Percentiles rank a stretch among this genome's conserved stretches.
Evolutionary conservation across 192 early-diverging fungal species (phyloP).

Genomic region (Coemansia sp.): DNA sequence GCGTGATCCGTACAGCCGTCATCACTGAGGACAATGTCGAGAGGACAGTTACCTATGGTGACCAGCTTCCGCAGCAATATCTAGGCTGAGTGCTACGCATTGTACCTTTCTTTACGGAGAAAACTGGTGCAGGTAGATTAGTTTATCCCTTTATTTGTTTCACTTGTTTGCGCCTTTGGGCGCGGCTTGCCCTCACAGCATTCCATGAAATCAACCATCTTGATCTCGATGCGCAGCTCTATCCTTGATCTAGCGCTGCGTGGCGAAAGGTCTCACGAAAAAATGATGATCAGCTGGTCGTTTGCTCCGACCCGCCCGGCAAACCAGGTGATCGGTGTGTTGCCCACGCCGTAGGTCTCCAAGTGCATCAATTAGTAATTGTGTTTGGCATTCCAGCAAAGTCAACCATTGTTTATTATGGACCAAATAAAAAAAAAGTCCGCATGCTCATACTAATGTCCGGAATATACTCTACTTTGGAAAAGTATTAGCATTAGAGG

Average conservation of each 20-base stretch:
- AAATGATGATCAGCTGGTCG: neutral
- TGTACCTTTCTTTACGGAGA: neutral
- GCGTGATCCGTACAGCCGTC: conserved; percentile 89
- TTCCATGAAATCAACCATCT: neutral
- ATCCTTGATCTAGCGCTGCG: neutral
- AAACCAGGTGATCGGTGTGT: neutral
- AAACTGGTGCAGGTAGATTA: neutral
- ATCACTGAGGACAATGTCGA: conserved; percentile 91
- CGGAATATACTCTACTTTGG: neutral
- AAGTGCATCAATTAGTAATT: neutral
- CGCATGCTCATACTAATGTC: neutral
- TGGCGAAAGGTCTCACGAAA: neutral
- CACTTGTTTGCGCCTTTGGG: neutral
- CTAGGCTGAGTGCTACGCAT: conserved; percentile 13
- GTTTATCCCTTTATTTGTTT: neutral
- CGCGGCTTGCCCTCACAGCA: neutral
- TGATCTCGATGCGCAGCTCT: neutral
- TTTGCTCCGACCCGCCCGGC: neutral
- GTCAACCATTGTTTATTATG: neutral
- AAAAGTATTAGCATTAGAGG: too few relatives aligned
- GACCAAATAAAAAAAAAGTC: neutral
- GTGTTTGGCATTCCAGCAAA: neutral
- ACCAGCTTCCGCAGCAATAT: conserved; percentile 62
- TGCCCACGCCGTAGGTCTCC: neutral
- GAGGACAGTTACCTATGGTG: conserved; percentile 80